Base-by-base conservation (phyloP, 2,329 filamentous ascomycete genomes). In the Neonectria ditissima region DNA sequence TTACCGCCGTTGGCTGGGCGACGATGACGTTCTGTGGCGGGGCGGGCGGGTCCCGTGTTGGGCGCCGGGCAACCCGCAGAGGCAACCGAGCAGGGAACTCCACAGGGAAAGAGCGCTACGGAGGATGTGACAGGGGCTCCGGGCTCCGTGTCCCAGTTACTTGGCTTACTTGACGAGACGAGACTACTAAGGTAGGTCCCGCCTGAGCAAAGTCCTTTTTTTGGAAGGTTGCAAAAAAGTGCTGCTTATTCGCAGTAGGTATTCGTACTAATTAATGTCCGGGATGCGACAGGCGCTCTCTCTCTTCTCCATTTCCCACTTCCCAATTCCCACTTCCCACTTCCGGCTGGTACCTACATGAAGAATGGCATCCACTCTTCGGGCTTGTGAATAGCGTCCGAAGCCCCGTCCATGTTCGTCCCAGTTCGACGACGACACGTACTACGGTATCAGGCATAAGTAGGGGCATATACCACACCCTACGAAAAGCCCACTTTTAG, bases 61-160 rank as follows among this genome's bases (percentile, higher is more conserved):
- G 59, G 62, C 67, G 68, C 70, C 67, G 62, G 66, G 71, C 71
- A 70, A 72, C 67, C 62, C 69, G 62, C 70, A 59, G 60, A 60
- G 63, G 24, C 56, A 59, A 39, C 16, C n/a, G n/a, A 39, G 16
- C 18, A 18, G n/a, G 37, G 32, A 10, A 34, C 24, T 26, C 24
- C 24, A 26, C 24, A 26, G 24, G 24, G 24, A 4, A 26, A 26
- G 24, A 26, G 24, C 24, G 24, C 24, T 37, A 37, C 34, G 34
- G 34, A 37, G 14, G 14, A 37, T 7, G 13, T 16, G 34, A 37
- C 34, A 14, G 34, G 34, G 34, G 14, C n/a, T 14, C 34, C 14
- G 30, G 30, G 4, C 30, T 32, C 8, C 30, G 30, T n/a, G n/a
- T n/a, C n/a, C n/a, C 8, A 32, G 30, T 26, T 32, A 32, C 30